Percentiles rank a stretch among this genome's conserved stretches.
Evolutionary conservation across 2,329 filamentous ascomycete species (phyloP).

Genomic region (Anthostomella pinea): DNA sequence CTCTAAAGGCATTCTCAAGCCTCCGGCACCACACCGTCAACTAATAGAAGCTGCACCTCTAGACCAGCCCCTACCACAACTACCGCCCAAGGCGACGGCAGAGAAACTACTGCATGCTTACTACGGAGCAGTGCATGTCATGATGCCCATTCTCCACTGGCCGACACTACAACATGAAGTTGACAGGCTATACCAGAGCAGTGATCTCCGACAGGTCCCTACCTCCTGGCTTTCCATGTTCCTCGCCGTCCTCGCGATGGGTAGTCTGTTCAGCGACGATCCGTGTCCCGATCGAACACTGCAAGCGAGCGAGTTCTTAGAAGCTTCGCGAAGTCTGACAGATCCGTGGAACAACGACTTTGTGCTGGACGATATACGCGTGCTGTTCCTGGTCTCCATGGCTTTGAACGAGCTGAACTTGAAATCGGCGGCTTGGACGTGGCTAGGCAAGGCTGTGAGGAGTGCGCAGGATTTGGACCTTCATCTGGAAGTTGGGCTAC

Average conservation of each 20-base stretch:
- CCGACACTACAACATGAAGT: slow-evolving; percentile 75
- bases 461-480: slow-evolving; percentile 82
- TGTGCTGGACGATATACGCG: slow-evolving; percentile 70
- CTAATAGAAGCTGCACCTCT: slow-evolving; percentile 43
- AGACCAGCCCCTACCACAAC: slow-evolving; percentile 54
- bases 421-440: slow-evolving; percentile 80
- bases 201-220: slow-evolving; percentile 57
- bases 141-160: slow-evolving; percentile 86
- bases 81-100: slow-evolving; percentile 68
- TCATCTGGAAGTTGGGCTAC: slow-evolving; percentile 70
- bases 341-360: slow-evolving; percentile 82
- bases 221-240: slow-evolving; percentile 76
- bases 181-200: slow-evolving; percentile 69
- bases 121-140: slow-evolving; percentile 71
- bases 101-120: slow-evolving; percentile 76
- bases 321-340: slow-evolving; percentile 65
- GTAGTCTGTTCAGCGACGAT: slow-evolving; percentile 67
- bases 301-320: slow-evolving; percentile 62
- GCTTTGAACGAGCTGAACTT: slow-evolving; percentile 84
- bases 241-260: slow-evolving; percentile 80
- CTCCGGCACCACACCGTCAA: slow-evolving; percentile 66
- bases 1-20: slow-evolving; percentile 76
- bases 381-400: slow-evolving; percentile 70
- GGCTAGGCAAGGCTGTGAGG: slow-evolving; percentile 76
- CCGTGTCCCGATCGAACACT: slow-evolving; percentile 52